Base-by-base conservation (phyloP, 192 early-diverging fungal species). In the Linnemannia zychae region DNA sequence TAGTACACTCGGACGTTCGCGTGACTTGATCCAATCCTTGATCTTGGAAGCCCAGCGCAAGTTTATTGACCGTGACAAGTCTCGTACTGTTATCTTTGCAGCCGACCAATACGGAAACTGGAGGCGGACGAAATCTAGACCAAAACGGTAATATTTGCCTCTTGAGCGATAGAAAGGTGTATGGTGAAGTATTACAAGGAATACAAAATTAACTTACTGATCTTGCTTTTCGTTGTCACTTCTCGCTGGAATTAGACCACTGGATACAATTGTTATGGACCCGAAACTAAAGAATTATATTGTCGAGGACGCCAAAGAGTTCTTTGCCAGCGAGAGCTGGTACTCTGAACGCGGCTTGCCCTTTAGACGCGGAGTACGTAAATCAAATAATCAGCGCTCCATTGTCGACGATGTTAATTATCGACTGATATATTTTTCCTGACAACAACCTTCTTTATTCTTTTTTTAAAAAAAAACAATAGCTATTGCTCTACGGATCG, bases 81-180 rank as follows among this genome's bases (percentile, higher is more conserved):
- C 88, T 9, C 72, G 93, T 11, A 95, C 93, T 7, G 90, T 95
- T 24, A 91, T 95, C 11, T 94, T 91, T 71, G 89, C 91, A 18
- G 92, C 89, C 17, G 94, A 94, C 86, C 90, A 94, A 68, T 95
- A 94, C 75, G 94, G 93, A 12, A 90, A 89, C 47, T 95, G 94
- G 94, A 66, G 80, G 20, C 67, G 79, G 33, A 85, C 83, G 1
- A 85, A 85, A 71, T 85, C 83, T 18, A 66, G 83, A 48, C 83
- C 83, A 47, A 85, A 85, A 71, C 75, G 83, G 83, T 79, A 4
- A 4, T 52, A 1, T 22, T 69, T 78, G 38, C 6, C 20, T 24
- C 16, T 20, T 28, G 24, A 31, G 13, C 46, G 7, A 7, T 20
- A 52, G 66, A 12, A 36, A 15, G 17, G 18, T 28, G 40, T 9